phyloP scores from a whole-genome alignment of 1,284 basidiomycete genomes.

The Calocybe gambosa region DNA sequence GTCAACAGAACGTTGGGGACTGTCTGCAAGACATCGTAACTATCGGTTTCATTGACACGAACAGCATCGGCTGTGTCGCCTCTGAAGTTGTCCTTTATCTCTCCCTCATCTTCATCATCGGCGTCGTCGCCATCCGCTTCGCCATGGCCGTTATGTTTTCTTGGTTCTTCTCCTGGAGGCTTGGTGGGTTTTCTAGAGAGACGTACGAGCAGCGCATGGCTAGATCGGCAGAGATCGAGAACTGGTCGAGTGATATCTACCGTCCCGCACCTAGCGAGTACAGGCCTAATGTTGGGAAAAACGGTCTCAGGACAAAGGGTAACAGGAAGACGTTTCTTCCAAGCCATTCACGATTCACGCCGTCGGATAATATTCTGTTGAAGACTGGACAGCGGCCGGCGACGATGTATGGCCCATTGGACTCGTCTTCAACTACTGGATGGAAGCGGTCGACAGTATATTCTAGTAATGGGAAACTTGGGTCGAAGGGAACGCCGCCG shows the following conservation, averaged over 20 bases:
- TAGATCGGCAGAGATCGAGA: constrained; percentile 87
- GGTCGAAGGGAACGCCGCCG: constrained; percentile 59
- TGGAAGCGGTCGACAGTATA: constrained; percentile 64
- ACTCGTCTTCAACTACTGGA: constrained; percentile 37
- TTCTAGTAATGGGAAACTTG: constrained; percentile 37
- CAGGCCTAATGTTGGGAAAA: constrained; percentile 82
- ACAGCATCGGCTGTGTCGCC: constrained; percentile 92
- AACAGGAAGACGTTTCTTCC: constrained; percentile 72
- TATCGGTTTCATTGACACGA: constrained; percentile 92
- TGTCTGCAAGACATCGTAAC: constrained; percentile 85
- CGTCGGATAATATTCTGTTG: constrained; percentile 54
- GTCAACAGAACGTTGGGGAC: constrained; percentile 59
- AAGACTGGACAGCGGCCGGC: constrained; percentile 60
- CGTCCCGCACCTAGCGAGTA: constrained; percentile 88
- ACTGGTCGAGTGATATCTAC: constrained; percentile 97
- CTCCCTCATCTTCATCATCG: constrained; percentile 95
- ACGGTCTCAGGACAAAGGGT: constrained; percentile 50
- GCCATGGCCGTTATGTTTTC: constrained; percentile 94
- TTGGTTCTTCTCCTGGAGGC: constrained; percentile 94
- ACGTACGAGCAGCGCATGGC: constrained; percentile 94
- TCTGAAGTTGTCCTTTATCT: constrained; percentile 93
- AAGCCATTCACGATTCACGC: constrained; percentile 83
- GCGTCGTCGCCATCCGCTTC: constrained; percentile 94
- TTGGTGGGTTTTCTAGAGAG: constrained; percentile 92
- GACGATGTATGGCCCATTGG: constrained; percentile 73